phyloP scores from a whole-genome alignment of 208 protist genomes.

The Leishmania tarentolae region DNA sequence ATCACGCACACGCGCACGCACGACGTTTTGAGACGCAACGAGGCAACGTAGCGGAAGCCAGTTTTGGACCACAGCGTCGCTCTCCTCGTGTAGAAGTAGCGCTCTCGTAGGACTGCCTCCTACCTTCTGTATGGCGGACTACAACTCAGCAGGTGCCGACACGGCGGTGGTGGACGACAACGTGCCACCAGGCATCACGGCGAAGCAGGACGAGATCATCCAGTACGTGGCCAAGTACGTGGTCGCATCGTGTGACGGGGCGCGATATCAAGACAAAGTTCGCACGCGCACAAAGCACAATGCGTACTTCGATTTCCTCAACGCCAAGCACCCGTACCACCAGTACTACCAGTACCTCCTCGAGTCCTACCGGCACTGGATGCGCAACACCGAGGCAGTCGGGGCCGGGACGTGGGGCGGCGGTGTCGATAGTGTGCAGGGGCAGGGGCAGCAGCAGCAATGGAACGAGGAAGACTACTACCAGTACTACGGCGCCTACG shows the following conservation, averaged over 20 bases:
- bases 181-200: conserved; percentile 57
- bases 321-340: conserved; percentile 63
- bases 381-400: conserved; percentile 41
- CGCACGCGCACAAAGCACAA: conserved; percentile 67
- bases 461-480: conserved; percentile 39
- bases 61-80: background rate
- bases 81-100: background rate
- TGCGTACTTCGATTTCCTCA: conserved; percentile 76
- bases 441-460: conserved; percentile 45
- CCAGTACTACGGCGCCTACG: conserved; percentile 37
- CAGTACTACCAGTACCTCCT: conserved; percentile 79
- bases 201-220: conserved; percentile 84
- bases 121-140: background rate
- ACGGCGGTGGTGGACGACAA: conserved; percentile 33
- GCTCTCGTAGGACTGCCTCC: background rate
- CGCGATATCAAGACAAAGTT: conserved; percentile 72
- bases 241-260: conserved; percentile 65
- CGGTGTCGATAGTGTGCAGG: conserved; percentile 19
- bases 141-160: conserved; percentile 17
- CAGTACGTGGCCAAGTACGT: conserved; percentile 83
- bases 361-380: conserved; percentile 65
- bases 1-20: background rate
- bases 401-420: conserved; percentile 18
- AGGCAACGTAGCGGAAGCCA: background rate
- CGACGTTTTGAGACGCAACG: background rate